phyloP scores from a whole-genome alignment of 2,329 filamentous ascomycete species.

The Tricladium varicosporioides region DNA sequence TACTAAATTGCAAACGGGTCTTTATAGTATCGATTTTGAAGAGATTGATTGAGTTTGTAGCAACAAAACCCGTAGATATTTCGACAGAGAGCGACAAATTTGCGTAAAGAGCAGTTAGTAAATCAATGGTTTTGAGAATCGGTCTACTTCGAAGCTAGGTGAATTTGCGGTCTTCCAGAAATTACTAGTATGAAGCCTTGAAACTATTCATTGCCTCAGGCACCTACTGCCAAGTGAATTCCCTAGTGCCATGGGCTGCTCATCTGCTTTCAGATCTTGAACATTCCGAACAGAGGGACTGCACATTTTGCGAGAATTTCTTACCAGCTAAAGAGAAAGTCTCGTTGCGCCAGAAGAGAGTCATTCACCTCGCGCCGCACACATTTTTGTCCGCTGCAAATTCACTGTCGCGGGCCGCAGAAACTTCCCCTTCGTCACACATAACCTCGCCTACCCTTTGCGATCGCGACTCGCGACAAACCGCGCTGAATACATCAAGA shows the following conservation, averaged over 20 bases:
- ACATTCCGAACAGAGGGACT: not conserved
- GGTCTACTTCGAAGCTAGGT: too few species aligned
- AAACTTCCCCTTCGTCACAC: constrained; percentile 2
- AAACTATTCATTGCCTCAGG: too few species aligned
- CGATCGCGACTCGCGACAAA: constrained; percentile 18
- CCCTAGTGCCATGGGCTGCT: not conserved
- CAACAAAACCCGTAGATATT: too few species aligned
- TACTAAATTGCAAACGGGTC: not conserved
- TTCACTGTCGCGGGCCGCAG: not conserved
- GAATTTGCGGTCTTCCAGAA: too few species aligned
- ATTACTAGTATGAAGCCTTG: too few species aligned
- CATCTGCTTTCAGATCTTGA: not conserved
- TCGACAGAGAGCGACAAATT: too few species aligned
- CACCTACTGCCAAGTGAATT: not conserved
- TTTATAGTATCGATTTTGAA: too few species aligned
- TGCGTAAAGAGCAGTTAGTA: too few species aligned
- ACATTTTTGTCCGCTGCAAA: not conserved
- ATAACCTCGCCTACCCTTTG: constrained; percentile 2
- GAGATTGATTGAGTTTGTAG: too few species aligned
- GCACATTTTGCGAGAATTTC: not conserved
- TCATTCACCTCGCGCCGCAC: not conserved
- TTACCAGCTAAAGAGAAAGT: constrained; percentile 5
- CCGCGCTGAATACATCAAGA: not conserved
- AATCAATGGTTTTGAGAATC: too few species aligned
- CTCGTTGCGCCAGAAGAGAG: constrained; percentile 7